Base-by-base conservation (phyloP, 2,329 filamentous ascomycete genomes). In the Pseudocercospora fijiensis region DNA sequence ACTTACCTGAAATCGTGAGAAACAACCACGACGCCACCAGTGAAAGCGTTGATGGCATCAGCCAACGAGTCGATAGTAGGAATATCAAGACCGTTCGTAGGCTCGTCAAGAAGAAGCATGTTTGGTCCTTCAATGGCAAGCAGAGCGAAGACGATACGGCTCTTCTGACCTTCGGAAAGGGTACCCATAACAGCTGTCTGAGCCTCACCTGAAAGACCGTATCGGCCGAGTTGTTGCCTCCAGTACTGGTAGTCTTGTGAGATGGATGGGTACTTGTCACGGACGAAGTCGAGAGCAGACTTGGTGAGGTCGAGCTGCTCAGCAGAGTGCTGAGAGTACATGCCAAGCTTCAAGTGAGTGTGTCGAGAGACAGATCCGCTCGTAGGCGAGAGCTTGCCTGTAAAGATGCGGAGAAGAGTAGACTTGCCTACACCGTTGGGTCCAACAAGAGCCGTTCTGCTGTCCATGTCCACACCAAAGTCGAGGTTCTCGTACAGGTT, bases 391-490 rank as follows among this genome's bases (percentile, higher is more conserved):
- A 98, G 87, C 82, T 95, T 92, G 79, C 92, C 93, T 13, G 94
- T 98, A 91, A 99, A 98, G 72, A 99, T 88, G 72, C 91, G 90
- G 68, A 99, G 88, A 63, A 98, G 86, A 13, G 95, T 98, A 24
- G 95, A 98, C 84, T 99, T 99, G 79, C 95, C 95, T 64, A 98
- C 95, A 92, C 95, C 95, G 81, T 98, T 98, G 78, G 95, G 95
- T 65, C 95, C 95, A 76, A 99, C 95, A 66, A 99, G 89, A 55
- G 94, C 94, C 53, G 93, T 96, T 82, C 95, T 89, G 67, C 93
- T 97, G 83, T 99, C 95, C 95, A 99, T 99, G 81, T 99, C 96
- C 74, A 99, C 95, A 87, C 95, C 95, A 68, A 99, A 90, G 78
- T 99, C 95, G 47, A 99, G 87, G 82, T 97, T 87, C 80, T 94